Base-by-base conservation (phyloP, 306 rosid genomes). In the Fragaria ananassa region DNA sequence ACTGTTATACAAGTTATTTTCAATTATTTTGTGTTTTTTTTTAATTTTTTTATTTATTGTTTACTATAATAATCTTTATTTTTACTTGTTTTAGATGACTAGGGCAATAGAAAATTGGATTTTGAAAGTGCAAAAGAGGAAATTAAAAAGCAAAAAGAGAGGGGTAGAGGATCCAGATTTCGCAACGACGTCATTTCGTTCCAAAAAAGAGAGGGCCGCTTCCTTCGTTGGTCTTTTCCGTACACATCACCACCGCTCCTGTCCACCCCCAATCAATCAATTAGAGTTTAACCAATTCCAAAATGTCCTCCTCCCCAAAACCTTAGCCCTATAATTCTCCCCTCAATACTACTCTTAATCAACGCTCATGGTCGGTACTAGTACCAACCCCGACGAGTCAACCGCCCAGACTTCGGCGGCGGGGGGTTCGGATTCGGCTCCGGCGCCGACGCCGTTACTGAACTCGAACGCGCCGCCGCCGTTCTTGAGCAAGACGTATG, bases 401-500 rank as follows among this genome's bases (percentile, higher is more conserved):
- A 23, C 75, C 10, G 63, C 79, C 35, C 85, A 64, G 23, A n/a
- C 85, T 60, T 72, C 45, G 70, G 17, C 70, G 13, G 54, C n/a
- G 15, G 29, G 54, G 15, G 46, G 15, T 50, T 44, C 13, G 50
- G 56, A 46, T 8, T 39, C 81, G 69, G 51, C 58, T 46, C 85
- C 89, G 63, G 70, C 84, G 11, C 90, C 97, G 81, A 51, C 88
- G 15, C 93, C 96, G 72, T 84, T 94, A 4, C 79, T 79, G 17
- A 94, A 77, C 73, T 68, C 85, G 21, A 92, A 83, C 80, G 89
- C 91, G 72, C 97, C 95, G 42, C 97, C 98, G 66, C 98, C 99
- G 39, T 95, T 95, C 50, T 77, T 95, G 79, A 90, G 97, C 80
- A 95, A 95, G 89, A 95, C 97, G 3, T 92, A 92, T 72, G 99